Percentiles rank a stretch among this genome's conserved stretches.
Evolutionary conservation across 805 yeast species (phyloP).

Genomic region (Cyberlindnera amylophila): DNA sequence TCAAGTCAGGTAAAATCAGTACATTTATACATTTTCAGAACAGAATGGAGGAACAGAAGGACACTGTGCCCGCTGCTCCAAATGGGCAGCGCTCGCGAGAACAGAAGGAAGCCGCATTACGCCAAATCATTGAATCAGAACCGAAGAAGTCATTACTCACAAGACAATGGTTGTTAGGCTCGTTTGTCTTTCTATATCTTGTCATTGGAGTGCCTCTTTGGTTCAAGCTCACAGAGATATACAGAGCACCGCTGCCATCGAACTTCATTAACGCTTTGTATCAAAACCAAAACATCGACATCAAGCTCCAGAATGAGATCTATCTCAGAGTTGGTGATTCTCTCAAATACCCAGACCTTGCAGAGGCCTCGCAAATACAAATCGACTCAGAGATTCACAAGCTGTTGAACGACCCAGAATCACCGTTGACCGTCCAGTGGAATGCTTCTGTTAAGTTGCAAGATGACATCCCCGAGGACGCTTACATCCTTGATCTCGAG

Average conservation of each 20-base stretch:
- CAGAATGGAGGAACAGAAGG: not conserved
- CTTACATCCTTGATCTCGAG: conserved; percentile 35
- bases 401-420: conserved; percentile 16
- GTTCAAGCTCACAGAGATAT: conserved; percentile 38
- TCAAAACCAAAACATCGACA: conserved; percentile 39
- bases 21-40: too few relatives aligned
- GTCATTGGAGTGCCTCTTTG: conserved; percentile 39
- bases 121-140: conserved; percentile 19
- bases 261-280: conserved; percentile 33
- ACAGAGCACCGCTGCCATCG: conserved; percentile 37
- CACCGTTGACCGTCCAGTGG: conserved; percentile 32
- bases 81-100: too few relatives aligned
- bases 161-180: conserved; percentile 23
- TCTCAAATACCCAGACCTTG: conserved; percentile 63
- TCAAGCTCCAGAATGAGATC: conserved; percentile 41
- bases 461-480: conserved; percentile 22
- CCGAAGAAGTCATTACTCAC: conserved; percentile 17
- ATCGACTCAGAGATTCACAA: conserved; percentile 38
- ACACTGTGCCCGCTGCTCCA: not conserved
- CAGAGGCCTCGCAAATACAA: conserved; percentile 48
- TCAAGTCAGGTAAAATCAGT: too few relatives aligned
- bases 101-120: not conserved
- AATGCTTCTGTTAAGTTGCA: conserved; percentile 26
- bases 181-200: conserved; percentile 27
- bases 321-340: conserved; percentile 38